phyloP scores from a whole-genome alignment of 148 eudicot genomes.

The Persicaria tinctoria region DNA sequence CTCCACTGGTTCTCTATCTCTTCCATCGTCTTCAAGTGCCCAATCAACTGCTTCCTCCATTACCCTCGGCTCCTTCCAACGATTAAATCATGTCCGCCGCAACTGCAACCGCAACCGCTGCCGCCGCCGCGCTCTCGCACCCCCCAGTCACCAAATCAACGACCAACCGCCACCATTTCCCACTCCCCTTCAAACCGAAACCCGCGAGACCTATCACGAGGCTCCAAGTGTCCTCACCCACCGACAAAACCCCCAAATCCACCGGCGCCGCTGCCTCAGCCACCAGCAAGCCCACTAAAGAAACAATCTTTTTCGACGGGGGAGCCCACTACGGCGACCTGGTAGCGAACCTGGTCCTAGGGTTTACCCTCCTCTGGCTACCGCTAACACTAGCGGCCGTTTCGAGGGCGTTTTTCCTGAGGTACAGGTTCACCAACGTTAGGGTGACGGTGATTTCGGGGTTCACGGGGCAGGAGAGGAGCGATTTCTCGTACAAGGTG shows the following conservation, averaged over 20 bases:
- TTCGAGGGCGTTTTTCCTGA: slow-evolving; percentile 62
- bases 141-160: slow-evolving; percentile 14
- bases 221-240: slow-evolving; percentile 54
- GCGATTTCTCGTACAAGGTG: slow-evolving; percentile 73
- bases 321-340: slow-evolving; percentile 93
- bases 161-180: slow-evolving; percentile 6
- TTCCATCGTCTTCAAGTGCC: neutral
- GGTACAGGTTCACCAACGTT: slow-evolving; percentile 73
- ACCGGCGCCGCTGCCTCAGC: slow-evolving; percentile 20
- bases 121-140: slow-evolving; percentile 26
- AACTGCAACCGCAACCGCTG: slow-evolving; percentile 25
- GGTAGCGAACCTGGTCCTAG: slow-evolving; percentile 60
- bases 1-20: neutral
- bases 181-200: slow-evolving; percentile 15
- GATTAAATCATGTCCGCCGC: slow-evolving; percentile 32
- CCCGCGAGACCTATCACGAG: slow-evolving; percentile 37
- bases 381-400: slow-evolving; percentile 84
- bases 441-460: slow-evolving; percentile 89
- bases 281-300: slow-evolving; percentile 33
- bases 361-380: slow-evolving; percentile 84
- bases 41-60: slow-evolving; percentile 13
- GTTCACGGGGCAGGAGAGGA: slow-evolving; percentile 71
- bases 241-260: slow-evolving; percentile 32
- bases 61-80: slow-evolving; percentile 9
- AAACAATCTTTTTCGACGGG: slow-evolving; percentile 77